These are phyloP conservation scores for Neofusicoccum sp. DNA, from an alignment of 2,329 filamentous ascomycete species.

Conservation along the genomic window DNA sequence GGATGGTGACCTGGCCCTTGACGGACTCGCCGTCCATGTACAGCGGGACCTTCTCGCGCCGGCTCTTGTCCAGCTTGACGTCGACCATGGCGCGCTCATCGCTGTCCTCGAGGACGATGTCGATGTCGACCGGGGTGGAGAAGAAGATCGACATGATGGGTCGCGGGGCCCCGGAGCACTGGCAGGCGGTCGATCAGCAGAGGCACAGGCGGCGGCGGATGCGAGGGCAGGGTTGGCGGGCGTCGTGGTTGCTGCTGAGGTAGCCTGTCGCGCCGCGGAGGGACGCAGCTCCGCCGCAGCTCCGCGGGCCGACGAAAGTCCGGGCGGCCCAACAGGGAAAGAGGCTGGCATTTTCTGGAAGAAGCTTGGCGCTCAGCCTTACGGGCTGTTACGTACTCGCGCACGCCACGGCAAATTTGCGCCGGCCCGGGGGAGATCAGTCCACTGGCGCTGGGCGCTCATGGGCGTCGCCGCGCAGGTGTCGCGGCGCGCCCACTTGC, in stretches of 20 bases:
- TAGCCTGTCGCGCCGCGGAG: neutral
- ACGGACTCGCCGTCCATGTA: constrained; percentile 99
- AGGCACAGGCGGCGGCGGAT: neutral
- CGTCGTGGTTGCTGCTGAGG: constrained; percentile 1
- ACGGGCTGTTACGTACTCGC: neutral
- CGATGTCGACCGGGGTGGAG: constrained; percentile 96
- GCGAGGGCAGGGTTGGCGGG: constrained; percentile 8
- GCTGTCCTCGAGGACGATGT: constrained; percentile 92
- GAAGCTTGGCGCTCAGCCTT: constrained; percentile 15
- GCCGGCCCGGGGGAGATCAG: neutral
- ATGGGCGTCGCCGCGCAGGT: neutral
- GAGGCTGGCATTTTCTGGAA: neutral
- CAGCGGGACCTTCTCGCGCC: constrained; percentile 91
- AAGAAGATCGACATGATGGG: constrained; percentile 82
- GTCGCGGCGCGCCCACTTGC: neutral
- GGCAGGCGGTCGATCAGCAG: neutral
- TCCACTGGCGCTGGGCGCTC: neutral
- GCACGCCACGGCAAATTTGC: neutral
- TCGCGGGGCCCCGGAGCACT: constrained; percentile 10
- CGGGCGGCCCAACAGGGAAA: neutral
- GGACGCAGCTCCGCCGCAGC: neutral
- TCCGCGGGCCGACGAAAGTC: neutral
- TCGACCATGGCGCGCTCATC: constrained; percentile 95
- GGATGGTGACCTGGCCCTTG: constrained; percentile 89
- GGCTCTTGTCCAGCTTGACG: constrained; percentile 97